These are phyloP conservation scores for Ganoderma lingzhi DNA, from an alignment of 1,284 basidiomycete species.

Conservation along the genomic window DNA sequence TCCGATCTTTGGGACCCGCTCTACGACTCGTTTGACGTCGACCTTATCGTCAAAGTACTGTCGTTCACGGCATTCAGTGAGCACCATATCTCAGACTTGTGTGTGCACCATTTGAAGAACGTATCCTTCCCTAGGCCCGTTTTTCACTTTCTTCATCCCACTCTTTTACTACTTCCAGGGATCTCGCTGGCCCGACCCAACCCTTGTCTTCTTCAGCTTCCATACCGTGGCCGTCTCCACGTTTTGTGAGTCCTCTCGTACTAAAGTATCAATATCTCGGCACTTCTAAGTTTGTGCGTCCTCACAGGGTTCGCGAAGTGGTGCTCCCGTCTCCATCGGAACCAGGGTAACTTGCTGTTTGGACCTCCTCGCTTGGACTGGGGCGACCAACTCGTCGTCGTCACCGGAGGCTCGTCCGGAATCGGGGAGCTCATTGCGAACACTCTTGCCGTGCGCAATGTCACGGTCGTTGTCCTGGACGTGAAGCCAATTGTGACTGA, in stretches of 20 bases:
- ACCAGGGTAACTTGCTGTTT: slow-evolving; percentile 71
- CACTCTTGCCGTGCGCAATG: slow-evolving; percentile 82
- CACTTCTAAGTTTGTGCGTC: neutral
- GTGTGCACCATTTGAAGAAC: neutral
- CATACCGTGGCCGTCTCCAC: slow-evolving; percentile 65
- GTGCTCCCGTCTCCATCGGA: slow-evolving; percentile 76
- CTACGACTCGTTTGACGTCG: slow-evolving; percentile 74
- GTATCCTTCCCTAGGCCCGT: slow-evolving; percentile 63
- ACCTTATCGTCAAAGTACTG: slow-evolving; percentile 80
- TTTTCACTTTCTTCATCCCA: slow-evolving; percentile 82
- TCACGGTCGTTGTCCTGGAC: slow-evolving; percentile 88
- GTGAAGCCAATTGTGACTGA: slow-evolving; percentile 78
- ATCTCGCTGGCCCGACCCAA: slow-evolving; percentile 55
- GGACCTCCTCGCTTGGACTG: slow-evolving; percentile 73
- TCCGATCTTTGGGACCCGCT: slow-evolving; percentile 30
- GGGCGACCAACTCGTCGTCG: slow-evolving; percentile 86
- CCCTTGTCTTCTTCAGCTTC: slow-evolving; percentile 55
- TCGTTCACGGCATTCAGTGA: slow-evolving; percentile 80
- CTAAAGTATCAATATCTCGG: neutral
- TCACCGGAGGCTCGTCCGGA: slow-evolving; percentile 94
- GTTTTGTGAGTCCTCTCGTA: slow-evolving; percentile 64
- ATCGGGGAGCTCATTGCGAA: slow-evolving; percentile 88
- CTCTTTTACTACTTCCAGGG: slow-evolving; percentile 80
- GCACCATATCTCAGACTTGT: slow-evolving; percentile 36
- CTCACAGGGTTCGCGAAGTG: slow-evolving; percentile 72